Percentiles rank a stretch among this genome's conserved stretches.
phyloP scores from a whole-genome alignment of 495 filamentous ascomycete species.

The Penicillium daleae region DNA sequence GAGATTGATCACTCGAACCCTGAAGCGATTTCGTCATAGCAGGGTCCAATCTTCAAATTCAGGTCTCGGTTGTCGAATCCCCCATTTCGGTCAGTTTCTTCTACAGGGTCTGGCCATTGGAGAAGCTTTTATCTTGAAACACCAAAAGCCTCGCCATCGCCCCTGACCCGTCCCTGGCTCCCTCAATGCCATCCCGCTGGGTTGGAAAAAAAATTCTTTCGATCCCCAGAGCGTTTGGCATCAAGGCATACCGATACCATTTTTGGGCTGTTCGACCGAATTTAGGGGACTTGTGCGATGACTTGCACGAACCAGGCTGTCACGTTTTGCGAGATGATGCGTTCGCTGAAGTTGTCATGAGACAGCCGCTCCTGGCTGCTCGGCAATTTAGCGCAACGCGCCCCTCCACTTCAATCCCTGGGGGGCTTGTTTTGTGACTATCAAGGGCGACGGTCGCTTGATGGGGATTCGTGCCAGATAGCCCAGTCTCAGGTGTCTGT shows the following conservation, averaged over 20 bases:
- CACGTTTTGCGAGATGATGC: neutral
- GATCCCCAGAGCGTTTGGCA: neutral
- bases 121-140: slow-evolving; percentile 14
- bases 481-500: neutral
- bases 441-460: neutral
- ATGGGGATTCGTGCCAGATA: neutral
- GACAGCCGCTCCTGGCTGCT: neutral
- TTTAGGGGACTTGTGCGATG: neutral
- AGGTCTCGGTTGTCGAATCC: neutral
- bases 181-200: neutral
- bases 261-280: neutral
- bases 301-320: neutral
- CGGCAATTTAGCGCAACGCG: neutral
- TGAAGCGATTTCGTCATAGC: neutral
- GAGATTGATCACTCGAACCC: neutral
- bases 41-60: neutral
- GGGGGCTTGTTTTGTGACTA: neutral
- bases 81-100: neutral
- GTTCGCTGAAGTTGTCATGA: neutral
- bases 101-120: neutral
- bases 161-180: neutral
- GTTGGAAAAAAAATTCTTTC: neutral
- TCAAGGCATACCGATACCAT: no score
- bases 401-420: neutral
- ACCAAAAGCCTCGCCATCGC: slow-evolving; percentile 1